A percentile compares a stretch with the other conserved stretches of the same genome.
These are phyloP conservation scores for Ocimum tenuiflorum DNA, from an alignment of 257 asterid genomes.

Conservation along the genomic window DNA sequence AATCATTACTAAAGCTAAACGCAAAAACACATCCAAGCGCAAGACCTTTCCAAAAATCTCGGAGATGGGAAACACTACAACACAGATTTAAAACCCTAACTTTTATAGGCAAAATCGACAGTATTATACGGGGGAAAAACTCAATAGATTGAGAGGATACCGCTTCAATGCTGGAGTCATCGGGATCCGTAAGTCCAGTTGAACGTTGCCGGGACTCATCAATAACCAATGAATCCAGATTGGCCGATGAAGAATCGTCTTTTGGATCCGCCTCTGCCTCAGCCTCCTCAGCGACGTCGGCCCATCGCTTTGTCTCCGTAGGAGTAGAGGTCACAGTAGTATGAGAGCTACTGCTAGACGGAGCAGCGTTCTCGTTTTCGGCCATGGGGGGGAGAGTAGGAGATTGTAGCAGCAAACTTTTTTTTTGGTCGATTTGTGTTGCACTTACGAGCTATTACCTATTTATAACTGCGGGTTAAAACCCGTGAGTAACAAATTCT, in stretches of 20 bases:
- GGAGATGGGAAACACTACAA: no score
- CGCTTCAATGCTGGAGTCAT: conserved; percentile 45
- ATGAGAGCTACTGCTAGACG: conserved; percentile 3
- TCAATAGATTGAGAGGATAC: conserved; percentile 23
- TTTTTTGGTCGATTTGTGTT: no score
- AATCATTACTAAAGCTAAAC: no score
- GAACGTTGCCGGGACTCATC: conserved; percentile 29
- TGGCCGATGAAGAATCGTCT: background rate
- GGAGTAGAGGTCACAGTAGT: conserved; percentile 13
- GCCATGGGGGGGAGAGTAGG: conserved; percentile 23
- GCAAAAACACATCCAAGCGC: no score
- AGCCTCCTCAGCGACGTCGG: conserved; percentile 53
- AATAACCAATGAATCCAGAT: conserved; percentile 24
- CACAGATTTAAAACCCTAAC: no score
- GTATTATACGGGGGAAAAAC: background rate
- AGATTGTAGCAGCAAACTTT: background rate
- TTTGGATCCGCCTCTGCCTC: conserved; percentile 17
- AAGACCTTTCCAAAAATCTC: no score
- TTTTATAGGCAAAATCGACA: conserved; percentile 5
- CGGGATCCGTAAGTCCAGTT: conserved; percentile 44
- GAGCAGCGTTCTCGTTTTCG: conserved; percentile 9
- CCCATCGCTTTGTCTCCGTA: conserved; percentile 43
- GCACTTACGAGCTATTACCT: no score
- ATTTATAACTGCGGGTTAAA: no score
- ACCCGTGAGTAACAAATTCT: no score